Base-by-base conservation (phyloP, 441 rosid genomes). In the Mallotus repandus region DNA sequence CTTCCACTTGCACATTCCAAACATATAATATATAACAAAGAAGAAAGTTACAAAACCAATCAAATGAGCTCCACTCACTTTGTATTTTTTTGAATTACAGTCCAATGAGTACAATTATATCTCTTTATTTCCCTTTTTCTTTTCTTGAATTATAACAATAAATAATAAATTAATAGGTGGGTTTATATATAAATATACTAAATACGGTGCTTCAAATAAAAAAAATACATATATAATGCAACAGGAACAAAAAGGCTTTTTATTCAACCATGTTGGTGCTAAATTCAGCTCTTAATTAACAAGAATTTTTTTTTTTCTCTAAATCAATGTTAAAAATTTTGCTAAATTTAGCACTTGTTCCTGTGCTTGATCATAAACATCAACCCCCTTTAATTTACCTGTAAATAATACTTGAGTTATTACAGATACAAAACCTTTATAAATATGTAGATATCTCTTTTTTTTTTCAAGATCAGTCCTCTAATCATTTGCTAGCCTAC, bases 291-390 rank as follows among this genome's bases (percentile, higher is more conserved):
- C 68, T 54, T 68, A 52, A 66, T 59, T 35, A 71, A 62, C 57
- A 74, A 65, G 41, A 70, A 21, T 18, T 56, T 45, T 45, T 45
- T 45, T 45, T 45, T 48, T 49, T 65, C 18, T 66, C 54, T 57
- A 66, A 70, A n/a, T 25, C 25, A 73, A 75, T 69, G 68, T 75
- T 61, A 66, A 59, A 29, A 63, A 67, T 82, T 82, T 65, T 73
- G 87, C 89, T 82, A 81, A 94, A 94, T 91, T 89, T 90, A 90
- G 89, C 94, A 86, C 82, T 80, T 94, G 96, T 89, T 90, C 97
- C 94, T 76, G 88, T 69, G 81, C 87, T 76, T 75, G 9, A 48
- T 64, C 15, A 52, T 52, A 4, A 54, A 7, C 22, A 16, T 11
- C 68, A 73, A 71, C 77, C 83, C 80, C 77, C 86, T 84, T 58